These are phyloP conservation scores for Phascolomyces articulosus DNA, from an alignment of 371 early-diverging fungal species.

Conservation along the genomic window DNA sequence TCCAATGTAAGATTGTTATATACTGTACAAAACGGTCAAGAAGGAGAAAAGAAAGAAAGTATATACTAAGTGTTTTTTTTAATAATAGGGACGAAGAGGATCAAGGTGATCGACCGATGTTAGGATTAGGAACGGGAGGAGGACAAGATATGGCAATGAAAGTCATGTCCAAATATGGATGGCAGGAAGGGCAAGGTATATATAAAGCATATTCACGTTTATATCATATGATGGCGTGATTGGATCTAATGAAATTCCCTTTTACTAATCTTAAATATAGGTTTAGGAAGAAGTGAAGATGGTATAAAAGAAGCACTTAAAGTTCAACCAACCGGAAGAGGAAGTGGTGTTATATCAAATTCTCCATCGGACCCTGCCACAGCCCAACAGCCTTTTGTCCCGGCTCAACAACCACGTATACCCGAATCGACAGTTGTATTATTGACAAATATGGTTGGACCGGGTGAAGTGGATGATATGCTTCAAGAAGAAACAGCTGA, in stretches of 20 bases:
- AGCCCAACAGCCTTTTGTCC: neutral
- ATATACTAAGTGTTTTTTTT: too few relatives aligned
- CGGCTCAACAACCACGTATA: neutral
- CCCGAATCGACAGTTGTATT: constrained; percentile 46
- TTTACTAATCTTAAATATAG: constrained; percentile 16
- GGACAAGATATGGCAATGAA: constrained; percentile 38
- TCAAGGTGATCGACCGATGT: constrained; percentile 9
- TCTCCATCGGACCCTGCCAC: too few relatives aligned
- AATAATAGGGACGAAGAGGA: constrained; percentile 1
- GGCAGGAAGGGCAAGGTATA: constrained; percentile 46
- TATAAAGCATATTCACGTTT: neutral
- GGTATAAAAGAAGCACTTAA: constrained; percentile 38
- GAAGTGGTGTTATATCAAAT: constrained; percentile 36
- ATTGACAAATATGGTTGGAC: constrained; percentile 69
- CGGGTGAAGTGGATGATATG: constrained; percentile 74
- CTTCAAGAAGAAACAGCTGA: constrained; percentile 77
- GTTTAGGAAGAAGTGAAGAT: constrained; percentile 36
- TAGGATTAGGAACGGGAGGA: constrained; percentile 19
- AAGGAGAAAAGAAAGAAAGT: too few relatives aligned
- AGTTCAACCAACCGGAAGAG: constrained; percentile 35
- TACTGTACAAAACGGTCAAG: neutral
- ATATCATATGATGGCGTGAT: too few relatives aligned
- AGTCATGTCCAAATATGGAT: constrained; percentile 39
- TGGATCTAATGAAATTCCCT: too few relatives aligned
- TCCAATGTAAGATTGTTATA: neutral